These are phyloP conservation scores for Eucalyptus pumila DNA, from an alignment of 345 rosid genomes.

Conservation along the genomic window DNA sequence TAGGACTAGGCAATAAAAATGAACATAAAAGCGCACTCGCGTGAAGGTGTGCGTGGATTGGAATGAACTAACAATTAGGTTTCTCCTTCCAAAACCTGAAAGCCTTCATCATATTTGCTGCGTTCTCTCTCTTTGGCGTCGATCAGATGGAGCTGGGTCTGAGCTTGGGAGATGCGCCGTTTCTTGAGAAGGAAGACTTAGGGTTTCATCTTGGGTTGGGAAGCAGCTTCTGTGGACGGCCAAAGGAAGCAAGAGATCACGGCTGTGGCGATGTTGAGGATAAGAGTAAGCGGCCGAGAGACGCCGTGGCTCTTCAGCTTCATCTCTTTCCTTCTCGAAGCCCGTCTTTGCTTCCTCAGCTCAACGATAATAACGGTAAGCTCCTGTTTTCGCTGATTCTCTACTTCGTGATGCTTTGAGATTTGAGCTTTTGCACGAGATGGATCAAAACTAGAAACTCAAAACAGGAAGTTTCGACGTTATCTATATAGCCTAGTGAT, in stretches of 20 bases:
- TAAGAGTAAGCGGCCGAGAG: background rate
- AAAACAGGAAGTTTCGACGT: background rate
- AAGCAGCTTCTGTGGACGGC: background rate
- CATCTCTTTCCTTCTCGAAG: background rate
- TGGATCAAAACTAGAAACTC: background rate
- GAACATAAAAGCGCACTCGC: background rate
- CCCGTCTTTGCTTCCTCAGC: background rate
- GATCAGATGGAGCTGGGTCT: background rate
- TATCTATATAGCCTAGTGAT: background rate
- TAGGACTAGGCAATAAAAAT: background rate
- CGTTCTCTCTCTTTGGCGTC: background rate
- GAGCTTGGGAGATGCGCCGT: background rate
- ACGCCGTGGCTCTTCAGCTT: background rate
- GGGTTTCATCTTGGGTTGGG: background rate
- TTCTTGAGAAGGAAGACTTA: background rate
- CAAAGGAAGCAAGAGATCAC: background rate
- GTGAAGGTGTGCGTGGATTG: background rate
- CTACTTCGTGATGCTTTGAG: background rate
- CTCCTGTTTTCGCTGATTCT: background rate
- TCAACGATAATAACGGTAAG: background rate
- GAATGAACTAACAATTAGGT: background rate
- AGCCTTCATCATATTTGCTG: background rate
- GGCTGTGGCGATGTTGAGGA: background rate
- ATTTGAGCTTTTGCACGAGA: background rate
- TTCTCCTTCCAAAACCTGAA: background rate